A percentile compares a stretch with the other conserved stretches of the same genome.
Conservation (phyloP, 345 rosid genomes). For the Hibiscus trionum region DNA sequence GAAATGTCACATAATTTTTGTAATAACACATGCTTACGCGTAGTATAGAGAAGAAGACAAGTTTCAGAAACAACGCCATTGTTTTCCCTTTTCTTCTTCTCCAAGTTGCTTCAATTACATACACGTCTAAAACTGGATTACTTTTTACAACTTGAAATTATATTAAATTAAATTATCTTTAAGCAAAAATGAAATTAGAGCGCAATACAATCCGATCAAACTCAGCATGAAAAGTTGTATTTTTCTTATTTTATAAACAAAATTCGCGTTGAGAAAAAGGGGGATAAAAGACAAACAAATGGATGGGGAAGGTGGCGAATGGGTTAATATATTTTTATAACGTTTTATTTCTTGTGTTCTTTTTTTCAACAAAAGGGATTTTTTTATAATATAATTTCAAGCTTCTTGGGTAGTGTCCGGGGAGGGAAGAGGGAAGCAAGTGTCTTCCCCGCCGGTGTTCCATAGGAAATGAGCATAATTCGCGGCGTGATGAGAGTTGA, state of each 20-base stretch:
- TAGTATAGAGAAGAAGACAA: background rate
- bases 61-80: background rate
- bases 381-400: background rate
- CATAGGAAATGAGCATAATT: slow-evolving; percentile 87
- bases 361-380: background rate
- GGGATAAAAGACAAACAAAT: background rate
- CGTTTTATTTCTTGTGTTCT: background rate
- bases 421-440: slow-evolving; percentile 71
- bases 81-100: no score
- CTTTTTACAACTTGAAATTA: no score
- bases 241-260: slow-evolving; percentile 3
- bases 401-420: slow-evolving; percentile 12
- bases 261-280: slow-evolving; percentile 11
- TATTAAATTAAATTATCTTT: no score
- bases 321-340: background rate
- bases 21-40: background rate
- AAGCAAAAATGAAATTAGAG: no score
- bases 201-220: no score
- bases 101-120: no score
- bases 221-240: no score
- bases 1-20: no score
- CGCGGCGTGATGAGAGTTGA: slow-evolving; percentile 61
- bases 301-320: background rate
- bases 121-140: no score
- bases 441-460: slow-evolving; percentile 92